Evolutionary conservation across 352 stramenopile genomes (phyloP).

Genomic region (Pythium myriotylum): DNA sequence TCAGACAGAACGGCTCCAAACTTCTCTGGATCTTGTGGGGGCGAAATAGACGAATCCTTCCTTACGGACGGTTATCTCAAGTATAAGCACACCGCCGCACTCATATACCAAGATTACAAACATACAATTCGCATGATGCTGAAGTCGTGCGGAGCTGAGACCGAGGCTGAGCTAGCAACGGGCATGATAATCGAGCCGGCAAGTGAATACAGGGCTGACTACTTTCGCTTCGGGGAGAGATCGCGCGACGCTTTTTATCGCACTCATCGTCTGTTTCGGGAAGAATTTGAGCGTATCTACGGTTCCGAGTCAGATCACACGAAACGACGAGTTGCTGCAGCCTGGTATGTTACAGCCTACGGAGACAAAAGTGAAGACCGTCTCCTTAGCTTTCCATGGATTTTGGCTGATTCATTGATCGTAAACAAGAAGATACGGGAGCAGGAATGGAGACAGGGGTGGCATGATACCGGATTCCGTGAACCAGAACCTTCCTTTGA

Average conservation of each 20-base stretch:
- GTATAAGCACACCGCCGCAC: conserved; percentile 38
- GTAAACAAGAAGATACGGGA: conserved; percentile 36
- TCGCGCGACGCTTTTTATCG: conserved; percentile 68
- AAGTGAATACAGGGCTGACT: conserved; percentile 66
- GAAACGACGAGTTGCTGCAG: conserved; percentile 49
- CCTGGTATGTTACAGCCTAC: conserved; percentile 74
- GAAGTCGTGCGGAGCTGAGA: conserved; percentile 60
- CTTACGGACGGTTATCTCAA: conserved; percentile 52
- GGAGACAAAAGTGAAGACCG: conserved; percentile 36
- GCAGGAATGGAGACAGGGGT: too few relatives aligned
- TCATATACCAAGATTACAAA: conserved; percentile 76
- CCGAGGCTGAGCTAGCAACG: conserved; percentile 69
- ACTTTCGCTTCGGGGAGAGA: conserved; percentile 77
- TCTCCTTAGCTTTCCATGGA: conserved; percentile 74
- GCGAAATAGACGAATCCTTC: conserved; percentile 56
- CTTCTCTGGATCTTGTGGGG: conserved; percentile 1
- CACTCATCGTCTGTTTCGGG: conserved; percentile 47
- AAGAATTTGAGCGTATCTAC: conserved; percentile 47
- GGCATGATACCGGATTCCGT: too few relatives aligned
- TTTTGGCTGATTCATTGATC: conserved; percentile 58
- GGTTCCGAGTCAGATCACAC: conserved; percentile 23
- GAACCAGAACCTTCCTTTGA: not conserved
- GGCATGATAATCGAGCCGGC: conserved; percentile 70
- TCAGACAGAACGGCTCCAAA: conserved; percentile 47
- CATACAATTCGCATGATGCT: conserved; percentile 50